These are phyloP conservation scores for Aspergillus asperescens DNA, from an alignment of 495 filamentous ascomycete species.

Conservation along the genomic window DNA sequence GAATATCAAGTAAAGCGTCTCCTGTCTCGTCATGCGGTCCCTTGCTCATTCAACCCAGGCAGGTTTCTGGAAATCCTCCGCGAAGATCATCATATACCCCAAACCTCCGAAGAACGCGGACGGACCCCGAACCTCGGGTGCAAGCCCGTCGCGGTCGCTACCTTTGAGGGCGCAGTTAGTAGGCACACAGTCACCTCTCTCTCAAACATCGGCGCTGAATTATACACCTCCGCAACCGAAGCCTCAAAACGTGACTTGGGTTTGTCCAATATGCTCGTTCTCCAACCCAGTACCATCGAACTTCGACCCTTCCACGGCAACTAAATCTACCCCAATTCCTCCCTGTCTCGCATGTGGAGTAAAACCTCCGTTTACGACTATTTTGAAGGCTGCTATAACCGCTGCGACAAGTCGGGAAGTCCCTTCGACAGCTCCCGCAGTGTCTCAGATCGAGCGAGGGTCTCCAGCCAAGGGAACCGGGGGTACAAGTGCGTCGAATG, in stretches of 20 bases:
- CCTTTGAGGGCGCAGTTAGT: slow-evolving; percentile 17
- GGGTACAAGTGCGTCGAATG: not conserved
- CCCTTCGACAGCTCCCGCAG: slow-evolving; percentile 18
- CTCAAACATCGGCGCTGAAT: slow-evolving; percentile 19
- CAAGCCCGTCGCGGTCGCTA: slow-evolving; percentile 32
- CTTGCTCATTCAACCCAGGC: slow-evolving; percentile 51
- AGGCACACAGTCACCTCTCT: slow-evolving; percentile 24
- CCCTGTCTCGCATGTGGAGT: slow-evolving; percentile 93
- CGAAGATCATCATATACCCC: slow-evolving; percentile 84
- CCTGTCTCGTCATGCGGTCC: not conserved
- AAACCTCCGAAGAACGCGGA: slow-evolving; percentile 58
- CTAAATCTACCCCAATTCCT: slow-evolving; percentile 66
- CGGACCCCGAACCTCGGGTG: slow-evolving; percentile 29
- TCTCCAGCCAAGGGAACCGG: slow-evolving; percentile 6
- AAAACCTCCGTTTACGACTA: slow-evolving; percentile 72
- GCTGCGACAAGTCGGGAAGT: slow-evolving; percentile 53
- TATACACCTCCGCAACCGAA: slow-evolving; percentile 24
- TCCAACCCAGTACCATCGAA: slow-evolving; percentile 94
- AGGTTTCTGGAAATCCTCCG: slow-evolving; percentile 89
- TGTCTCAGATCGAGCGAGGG: slow-evolving; percentile 14
- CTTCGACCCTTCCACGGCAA: slow-evolving; percentile 78
- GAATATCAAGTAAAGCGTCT: slow-evolving; percentile 72
- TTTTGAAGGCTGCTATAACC: slow-evolving; percentile 79
- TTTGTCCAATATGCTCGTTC: slow-evolving; percentile 94
- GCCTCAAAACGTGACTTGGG: slow-evolving; percentile 72